Base-by-base conservation (phyloP, 2,329 filamentous ascomycete species). In the Fusarium neocosmosporiellum region DNA sequence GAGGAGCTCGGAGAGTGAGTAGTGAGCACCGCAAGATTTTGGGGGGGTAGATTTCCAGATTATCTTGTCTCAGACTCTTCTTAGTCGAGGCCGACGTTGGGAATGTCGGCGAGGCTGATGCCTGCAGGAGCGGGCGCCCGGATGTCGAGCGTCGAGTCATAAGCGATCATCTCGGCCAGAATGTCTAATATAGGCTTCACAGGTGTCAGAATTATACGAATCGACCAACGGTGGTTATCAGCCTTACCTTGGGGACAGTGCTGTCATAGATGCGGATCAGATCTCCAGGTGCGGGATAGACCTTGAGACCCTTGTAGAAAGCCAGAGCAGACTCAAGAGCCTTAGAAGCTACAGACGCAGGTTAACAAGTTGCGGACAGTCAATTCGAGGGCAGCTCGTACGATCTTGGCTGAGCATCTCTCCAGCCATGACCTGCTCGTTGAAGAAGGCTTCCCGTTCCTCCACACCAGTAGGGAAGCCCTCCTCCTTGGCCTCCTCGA, bases 291-390 rank as follows among this genome's bases (percentile, higher is more conserved):
- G 94, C 93, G 60, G 96, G 96, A 86, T 99, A 99, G 77, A 98
- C 96, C 89, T 99, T 99, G 76, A 99, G 90, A 50, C 95, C 96
- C 88, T 95, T 97, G 90, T 98, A 99, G 86, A 99, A 99, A 83
- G 94, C 94, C 69, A 98, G 87, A 55, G 96, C 96, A 59, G 96
- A 94, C 75, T 98, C 95, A 67, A 98, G 84, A 43, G 88, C 86
- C 80, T 92, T 90, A 75, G 90, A 85, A 76, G 91, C 91, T 93
- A 76, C 71, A 71, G 36, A 46, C 16, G 9, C 46, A 27, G 53
- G 63, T 76, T 50, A 79, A 69, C 55, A 75, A 63, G 18, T 33
- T 43, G 24, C 53, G 27, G 20, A 37, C 50, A 20, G 50, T 34
- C 55, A 33, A 50, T 14, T 39, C 41, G 63, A 53, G 64, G 43